Evolutionary conservation across 169 alveolate species (phyloP).

Genomic region (Plasmodium relictum): DNA sequence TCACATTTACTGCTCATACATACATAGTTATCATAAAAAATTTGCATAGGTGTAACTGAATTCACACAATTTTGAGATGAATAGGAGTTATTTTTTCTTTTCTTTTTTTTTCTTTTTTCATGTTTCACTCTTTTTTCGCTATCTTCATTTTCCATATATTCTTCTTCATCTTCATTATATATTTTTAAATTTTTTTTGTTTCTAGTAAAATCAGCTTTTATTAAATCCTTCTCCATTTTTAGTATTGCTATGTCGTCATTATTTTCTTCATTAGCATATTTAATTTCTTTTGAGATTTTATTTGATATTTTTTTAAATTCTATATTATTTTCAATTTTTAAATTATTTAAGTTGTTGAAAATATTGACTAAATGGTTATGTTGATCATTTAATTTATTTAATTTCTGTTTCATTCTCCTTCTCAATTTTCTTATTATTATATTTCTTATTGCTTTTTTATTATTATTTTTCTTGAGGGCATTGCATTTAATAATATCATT

Average conservation of each 20-base stretch:
- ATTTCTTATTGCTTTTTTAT: conserved; percentile 29
- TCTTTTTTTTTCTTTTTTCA: conserved; percentile 46
- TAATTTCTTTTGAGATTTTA: conserved; percentile 35
- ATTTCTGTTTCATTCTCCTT: conserved; percentile 25
- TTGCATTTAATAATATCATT: not conserved
- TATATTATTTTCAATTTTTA: conserved; percentile 29
- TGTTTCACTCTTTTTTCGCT: conserved; percentile 1
- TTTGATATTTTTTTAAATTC: conserved; percentile 18
- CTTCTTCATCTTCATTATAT: conserved; percentile 21
- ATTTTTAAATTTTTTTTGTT: conserved; percentile 43
- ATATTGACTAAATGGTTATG: conserved; percentile 24
- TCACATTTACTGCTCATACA: conserved; percentile 60
- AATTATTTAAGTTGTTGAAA: conserved; percentile 19
- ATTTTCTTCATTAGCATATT: conserved; percentile 39
- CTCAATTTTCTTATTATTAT: conserved; percentile 35
- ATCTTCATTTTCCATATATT: conserved; percentile 40
- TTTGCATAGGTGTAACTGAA: conserved; percentile 66
- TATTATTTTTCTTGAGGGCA: conserved; percentile 6
- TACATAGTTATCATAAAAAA: conserved; percentile 21
- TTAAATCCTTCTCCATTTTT: conserved; percentile 62
- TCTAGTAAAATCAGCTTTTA: conserved; percentile 42
- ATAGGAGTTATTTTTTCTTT: conserved; percentile 23
- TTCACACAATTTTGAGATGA: conserved; percentile 37
- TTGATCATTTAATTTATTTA: conserved; percentile 47
- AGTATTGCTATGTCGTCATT: conserved; percentile 72